phyloP scores from a whole-genome alignment of 495 filamentous ascomycete genomes.

The Hyaloscypha bicolor region DNA sequence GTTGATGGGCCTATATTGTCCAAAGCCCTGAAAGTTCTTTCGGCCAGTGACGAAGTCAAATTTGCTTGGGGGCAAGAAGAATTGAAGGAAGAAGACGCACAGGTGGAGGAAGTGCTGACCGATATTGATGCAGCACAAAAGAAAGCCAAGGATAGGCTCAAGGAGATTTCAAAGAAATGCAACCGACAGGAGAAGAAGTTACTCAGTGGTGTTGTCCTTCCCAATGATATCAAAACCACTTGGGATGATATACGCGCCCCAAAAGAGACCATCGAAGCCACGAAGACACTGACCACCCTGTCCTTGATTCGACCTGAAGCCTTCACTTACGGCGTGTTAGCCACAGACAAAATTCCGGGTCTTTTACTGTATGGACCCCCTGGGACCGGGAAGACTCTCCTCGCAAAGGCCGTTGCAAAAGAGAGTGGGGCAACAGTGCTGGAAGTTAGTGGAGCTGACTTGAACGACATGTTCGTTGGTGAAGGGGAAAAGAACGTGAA shows the following conservation, averaged over 20 bases:
- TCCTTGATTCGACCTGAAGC: slow-evolving; percentile 90
- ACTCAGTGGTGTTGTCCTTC: slow-evolving; percentile 77
- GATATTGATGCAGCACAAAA: slow-evolving; percentile 13
- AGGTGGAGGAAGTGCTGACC: background rate
- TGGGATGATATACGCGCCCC: slow-evolving; percentile 85
- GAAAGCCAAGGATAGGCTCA: slow-evolving; percentile 26
- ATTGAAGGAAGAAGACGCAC: slow-evolving; percentile 34
- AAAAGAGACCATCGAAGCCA: slow-evolving; percentile 78
- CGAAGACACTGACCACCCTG: slow-evolving; percentile 87
- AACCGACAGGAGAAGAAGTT: slow-evolving; percentile 82
- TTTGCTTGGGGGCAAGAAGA: slow-evolving; percentile 43
- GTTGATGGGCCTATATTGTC: slow-evolving; percentile 25
- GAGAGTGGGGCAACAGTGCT: slow-evolving; percentile 85
- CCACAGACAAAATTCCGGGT: slow-evolving; percentile 87
- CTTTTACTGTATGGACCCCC: slow-evolving; percentile 92
- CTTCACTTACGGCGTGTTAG: slow-evolving; percentile 92
- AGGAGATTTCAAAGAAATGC: slow-evolving; percentile 42
- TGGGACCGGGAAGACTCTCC: slow-evolving; percentile 92
- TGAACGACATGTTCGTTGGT: slow-evolving; percentile 96
- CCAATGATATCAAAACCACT: slow-evolving; percentile 78
- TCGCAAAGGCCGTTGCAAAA: slow-evolving; percentile 95
- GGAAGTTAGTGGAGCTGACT: slow-evolving; percentile 61
- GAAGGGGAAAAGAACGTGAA: slow-evolving; percentile 86
- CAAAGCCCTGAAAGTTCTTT: slow-evolving; percentile 46
- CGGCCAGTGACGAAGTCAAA: slow-evolving; percentile 47